phyloP scores from a whole-genome alignment of 164 flowering plant genomes.

The Stephania yunnanensis region DNA sequence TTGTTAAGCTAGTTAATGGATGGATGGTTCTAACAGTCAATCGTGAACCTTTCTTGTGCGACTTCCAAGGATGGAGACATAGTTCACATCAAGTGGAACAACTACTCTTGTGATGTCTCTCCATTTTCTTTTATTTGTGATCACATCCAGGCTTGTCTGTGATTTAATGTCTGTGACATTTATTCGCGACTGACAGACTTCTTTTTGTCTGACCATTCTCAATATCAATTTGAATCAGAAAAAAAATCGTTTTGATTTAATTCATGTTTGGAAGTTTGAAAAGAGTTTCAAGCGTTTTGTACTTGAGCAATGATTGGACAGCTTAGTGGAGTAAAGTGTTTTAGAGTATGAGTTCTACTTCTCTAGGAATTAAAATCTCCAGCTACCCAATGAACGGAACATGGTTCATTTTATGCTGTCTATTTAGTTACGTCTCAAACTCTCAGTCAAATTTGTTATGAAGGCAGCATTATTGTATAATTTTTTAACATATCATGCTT shows the following conservation, averaged over 20 bases:
- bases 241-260: not conserved
- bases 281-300: not conserved
- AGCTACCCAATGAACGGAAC: not conserved
- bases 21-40: not conserved
- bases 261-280: not conserved
- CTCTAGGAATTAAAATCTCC: not conserved
- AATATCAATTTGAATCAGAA: not conserved
- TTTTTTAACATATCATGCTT: not conserved
- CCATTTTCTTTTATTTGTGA: not conserved
- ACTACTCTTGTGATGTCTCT: not conserved
- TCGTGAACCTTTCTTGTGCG: not conserved
- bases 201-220: not conserved
- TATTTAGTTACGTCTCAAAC: not conserved
- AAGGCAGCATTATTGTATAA: not conserved
- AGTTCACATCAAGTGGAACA: not conserved
- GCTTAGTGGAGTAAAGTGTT: not conserved
- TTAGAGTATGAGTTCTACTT: not conserved
- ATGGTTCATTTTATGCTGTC: not conserved
- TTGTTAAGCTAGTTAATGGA: not conserved
- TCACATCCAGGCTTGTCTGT: not conserved
- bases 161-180: not conserved
- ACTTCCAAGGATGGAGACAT: not conserved
- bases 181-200: too few species aligned
- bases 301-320: not conserved
- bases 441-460: not conserved